phyloP scores from a whole-genome alignment of 257 asterid species.

The Orobanche coerulescens region DNA sequence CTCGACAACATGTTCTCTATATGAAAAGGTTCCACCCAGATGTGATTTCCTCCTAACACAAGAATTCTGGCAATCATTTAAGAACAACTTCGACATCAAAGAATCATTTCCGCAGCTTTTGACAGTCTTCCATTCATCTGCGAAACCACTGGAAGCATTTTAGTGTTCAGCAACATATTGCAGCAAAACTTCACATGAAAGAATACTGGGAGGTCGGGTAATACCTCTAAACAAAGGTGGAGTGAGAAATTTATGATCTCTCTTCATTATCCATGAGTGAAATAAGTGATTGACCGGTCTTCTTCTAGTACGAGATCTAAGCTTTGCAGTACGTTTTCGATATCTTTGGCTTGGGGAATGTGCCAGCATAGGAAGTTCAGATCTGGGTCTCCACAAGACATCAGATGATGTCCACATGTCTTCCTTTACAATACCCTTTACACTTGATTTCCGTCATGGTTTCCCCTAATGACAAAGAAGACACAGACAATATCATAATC shows the following conservation, averaged over 20 bases:
- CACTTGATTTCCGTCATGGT: slow-evolving; percentile 31
- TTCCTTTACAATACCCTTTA: slow-evolving; percentile 37
- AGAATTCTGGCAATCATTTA: slow-evolving; percentile 26
- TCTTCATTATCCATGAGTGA: slow-evolving; percentile 35
- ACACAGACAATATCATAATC: slow-evolving; percentile 14
- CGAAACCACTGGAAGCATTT: slow-evolving; percentile 75
- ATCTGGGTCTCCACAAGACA: slow-evolving; percentile 42
- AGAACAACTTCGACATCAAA: slow-evolving; percentile 33
- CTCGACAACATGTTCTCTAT: slow-evolving; percentile 40
- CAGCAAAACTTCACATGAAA: slow-evolving; percentile 20
- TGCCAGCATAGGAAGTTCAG: slow-evolving; percentile 39
- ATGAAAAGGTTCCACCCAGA: slow-evolving; percentile 26
- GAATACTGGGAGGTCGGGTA: slow-evolving; percentile 26
- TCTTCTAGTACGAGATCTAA: slow-evolving; percentile 38
- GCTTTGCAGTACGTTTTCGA: slow-evolving; percentile 29
- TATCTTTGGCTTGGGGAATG: slow-evolving; percentile 35
- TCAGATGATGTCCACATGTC: slow-evolving; percentile 71
- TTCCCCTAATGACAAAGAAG: slow-evolving; percentile 31
- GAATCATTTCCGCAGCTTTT: slow-evolving; percentile 36
- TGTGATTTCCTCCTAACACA: slow-evolving; percentile 28
- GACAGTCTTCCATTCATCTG: slow-evolving; percentile 50
- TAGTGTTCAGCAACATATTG: slow-evolving; percentile 69
- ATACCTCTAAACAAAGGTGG: slow-evolving; percentile 50
- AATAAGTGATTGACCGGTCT: slow-evolving; percentile 30
- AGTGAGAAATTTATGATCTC: slow-evolving; percentile 23